Percentiles rank a stretch among this genome's conserved stretches.
These are phyloP conservation scores for Macrolepiota dolichaula DNA, from an alignment of 768 basidiomycete genomes.

Conservation along the genomic window DNA sequence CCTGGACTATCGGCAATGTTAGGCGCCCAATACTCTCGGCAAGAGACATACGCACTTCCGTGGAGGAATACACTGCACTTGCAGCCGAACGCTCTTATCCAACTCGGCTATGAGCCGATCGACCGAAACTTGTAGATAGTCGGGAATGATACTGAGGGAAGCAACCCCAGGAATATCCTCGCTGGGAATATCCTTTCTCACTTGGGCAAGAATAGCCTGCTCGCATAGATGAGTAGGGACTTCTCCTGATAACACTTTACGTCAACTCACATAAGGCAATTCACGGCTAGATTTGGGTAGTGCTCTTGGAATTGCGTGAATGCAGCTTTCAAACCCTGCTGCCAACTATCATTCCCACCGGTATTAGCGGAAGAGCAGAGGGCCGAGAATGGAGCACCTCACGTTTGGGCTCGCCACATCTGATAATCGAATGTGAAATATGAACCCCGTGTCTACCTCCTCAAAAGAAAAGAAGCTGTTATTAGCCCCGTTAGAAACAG, in stretches of 20 bases:
- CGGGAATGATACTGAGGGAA: conserved; percentile 40
- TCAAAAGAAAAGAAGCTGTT: conserved; percentile 44
- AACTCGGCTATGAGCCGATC: conserved; percentile 53
- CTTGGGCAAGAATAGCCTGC: conserved; percentile 41
- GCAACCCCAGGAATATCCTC: conserved; percentile 31
- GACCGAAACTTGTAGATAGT: conserved; percentile 36
- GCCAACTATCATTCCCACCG: not conserved
- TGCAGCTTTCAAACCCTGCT: not conserved
- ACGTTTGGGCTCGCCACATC: conserved; percentile 13
- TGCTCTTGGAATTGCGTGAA: conserved; percentile 1
- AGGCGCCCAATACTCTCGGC: not conserved
- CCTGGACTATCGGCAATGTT: conserved; percentile 1
- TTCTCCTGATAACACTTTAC: not conserved
- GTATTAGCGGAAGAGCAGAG: not conserved
- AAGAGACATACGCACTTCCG: conserved; percentile 26
- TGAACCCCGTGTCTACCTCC: conserved; percentile 56
- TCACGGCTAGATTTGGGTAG: not conserved
- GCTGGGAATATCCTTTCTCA: conserved; percentile 49
- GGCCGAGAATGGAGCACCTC: not conserved
- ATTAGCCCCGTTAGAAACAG: conserved; percentile 54
- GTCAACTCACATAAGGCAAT: conserved; percentile 27
- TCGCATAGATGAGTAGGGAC: not conserved
- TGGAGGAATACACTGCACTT: conserved; percentile 67
- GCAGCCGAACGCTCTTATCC: conserved; percentile 63
- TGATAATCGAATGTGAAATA: conserved; percentile 52